These are phyloP conservation scores for Hypoxylon sp. DNA, from an alignment of 2,329 filamentous ascomycete genomes.

Conservation along the genomic window DNA sequence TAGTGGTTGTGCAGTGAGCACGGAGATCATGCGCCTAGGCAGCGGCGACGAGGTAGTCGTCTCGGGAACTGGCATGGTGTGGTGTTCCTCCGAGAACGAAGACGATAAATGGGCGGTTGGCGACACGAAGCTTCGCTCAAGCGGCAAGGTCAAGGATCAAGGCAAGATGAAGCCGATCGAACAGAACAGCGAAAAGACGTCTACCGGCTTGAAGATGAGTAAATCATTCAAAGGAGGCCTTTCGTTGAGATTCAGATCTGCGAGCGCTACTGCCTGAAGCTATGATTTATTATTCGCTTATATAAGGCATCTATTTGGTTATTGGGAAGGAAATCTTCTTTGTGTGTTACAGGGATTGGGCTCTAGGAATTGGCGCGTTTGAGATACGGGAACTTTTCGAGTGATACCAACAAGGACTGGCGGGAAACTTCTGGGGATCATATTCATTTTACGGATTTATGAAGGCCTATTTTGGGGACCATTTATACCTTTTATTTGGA, in stretches of 20 bases:
- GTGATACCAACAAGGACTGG: conserved; percentile 33
- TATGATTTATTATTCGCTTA: conserved; percentile 4
- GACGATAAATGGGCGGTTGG: conserved; percentile 29
- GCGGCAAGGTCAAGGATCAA: conserved; percentile 8
- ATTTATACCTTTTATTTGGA: not conserved
- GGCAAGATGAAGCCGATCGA: conserved; percentile 8
- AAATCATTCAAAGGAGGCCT: conserved; percentile 37
- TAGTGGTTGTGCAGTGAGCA: conserved; percentile 47
- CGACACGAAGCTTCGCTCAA: conserved; percentile 8
- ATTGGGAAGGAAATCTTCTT: conserved; percentile 4
- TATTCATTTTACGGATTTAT: conserved; percentile 6
- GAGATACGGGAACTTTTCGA: conserved; percentile 10
- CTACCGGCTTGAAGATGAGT: conserved; percentile 37
- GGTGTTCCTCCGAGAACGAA: conserved; percentile 38
- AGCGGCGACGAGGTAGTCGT: conserved; percentile 62
- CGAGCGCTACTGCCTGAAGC: conserved; percentile 8
- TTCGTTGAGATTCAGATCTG: conserved; percentile 34
- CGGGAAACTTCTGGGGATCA: not conserved
- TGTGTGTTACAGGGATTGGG: not conserved
- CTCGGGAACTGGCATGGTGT: conserved; percentile 58
- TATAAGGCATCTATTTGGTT: not conserved
- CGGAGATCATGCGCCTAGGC: conserved; percentile 60
- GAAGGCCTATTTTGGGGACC: not conserved
- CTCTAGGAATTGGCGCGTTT: conserved; percentile 12
- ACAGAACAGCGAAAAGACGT: not conserved